These are phyloP conservation scores for Coniosporium tulheliwenetii DNA, from an alignment of 2,329 filamentous ascomycete genomes.

Conservation along the genomic window DNA sequence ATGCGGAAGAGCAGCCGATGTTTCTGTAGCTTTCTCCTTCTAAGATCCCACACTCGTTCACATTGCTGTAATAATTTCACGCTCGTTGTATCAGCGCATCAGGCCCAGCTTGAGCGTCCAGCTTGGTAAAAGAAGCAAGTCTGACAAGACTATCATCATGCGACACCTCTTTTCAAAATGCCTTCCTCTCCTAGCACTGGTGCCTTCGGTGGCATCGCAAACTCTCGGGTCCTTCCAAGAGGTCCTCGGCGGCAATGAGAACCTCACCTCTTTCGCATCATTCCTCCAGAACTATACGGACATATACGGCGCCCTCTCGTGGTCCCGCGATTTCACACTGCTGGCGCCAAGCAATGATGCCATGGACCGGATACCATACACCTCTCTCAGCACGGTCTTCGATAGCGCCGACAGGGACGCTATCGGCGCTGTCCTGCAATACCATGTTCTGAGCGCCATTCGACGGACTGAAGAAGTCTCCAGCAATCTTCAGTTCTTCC, in stretches of 20 bases:
- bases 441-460: constrained; percentile 18
- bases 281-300: constrained; percentile 1
- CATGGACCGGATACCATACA: constrained; percentile 20
- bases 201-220: too few species aligned
- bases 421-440: constrained; percentile 20
- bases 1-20: too few species aligned
- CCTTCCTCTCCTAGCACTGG: too few species aligned
- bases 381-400: constrained; percentile 12
- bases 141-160: too few species aligned
- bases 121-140: too few species aligned
- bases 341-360: constrained; percentile 21
- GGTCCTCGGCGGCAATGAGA: background rate
- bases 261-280: background rate
- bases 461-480: constrained; percentile 5
- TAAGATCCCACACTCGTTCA: too few species aligned
- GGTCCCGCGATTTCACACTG: constrained; percentile 9
- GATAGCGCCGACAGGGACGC: constrained; percentile 18
- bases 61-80: too few species aligned
- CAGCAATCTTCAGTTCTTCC: background rate
- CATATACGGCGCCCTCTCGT: constrained; percentile 1
- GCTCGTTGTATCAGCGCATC: too few species aligned
- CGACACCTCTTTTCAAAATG: too few species aligned
- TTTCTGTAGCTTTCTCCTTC: too few species aligned
- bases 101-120: too few species aligned
- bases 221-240: background rate